Conservation (phyloP, 176 grass and related monocot species). For the Miscanthus lutarioriparius region DNA sequence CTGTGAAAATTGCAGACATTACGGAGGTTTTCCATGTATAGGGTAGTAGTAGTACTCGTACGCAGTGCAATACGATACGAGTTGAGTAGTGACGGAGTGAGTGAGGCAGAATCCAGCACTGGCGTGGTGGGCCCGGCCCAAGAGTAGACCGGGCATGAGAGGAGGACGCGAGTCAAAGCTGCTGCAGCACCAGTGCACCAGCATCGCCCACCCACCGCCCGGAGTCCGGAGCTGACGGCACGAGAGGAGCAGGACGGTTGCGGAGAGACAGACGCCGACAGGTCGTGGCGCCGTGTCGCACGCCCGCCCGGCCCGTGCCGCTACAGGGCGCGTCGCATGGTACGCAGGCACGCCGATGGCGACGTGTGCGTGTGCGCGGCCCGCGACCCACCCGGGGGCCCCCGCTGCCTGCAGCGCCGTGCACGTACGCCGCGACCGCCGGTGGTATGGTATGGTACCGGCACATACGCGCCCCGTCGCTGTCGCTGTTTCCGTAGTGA, state of each 20-base stretch:
- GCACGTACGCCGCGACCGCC: no score
- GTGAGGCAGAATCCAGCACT: background rate
- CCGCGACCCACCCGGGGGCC: no score
- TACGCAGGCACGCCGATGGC: background rate
- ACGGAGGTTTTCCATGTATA: no score
- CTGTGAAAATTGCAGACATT: background rate
- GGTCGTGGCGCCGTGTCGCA: constrained; percentile 28
- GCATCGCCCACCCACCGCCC: background rate
- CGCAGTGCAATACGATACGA: no score
- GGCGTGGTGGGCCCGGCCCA: background rate
- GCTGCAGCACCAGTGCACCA: background rate
- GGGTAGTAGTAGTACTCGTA: no score
- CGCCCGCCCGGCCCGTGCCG: background rate
- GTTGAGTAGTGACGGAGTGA: background rate
- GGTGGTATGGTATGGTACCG: background rate
- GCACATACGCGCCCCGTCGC: background rate
- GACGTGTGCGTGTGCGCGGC: background rate
- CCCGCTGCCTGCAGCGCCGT: no score
- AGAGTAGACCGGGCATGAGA: background rate
- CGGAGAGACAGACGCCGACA: constrained; percentile 33
- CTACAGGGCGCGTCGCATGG: background rate
- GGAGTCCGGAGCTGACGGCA: no score
- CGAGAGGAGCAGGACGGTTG: background rate
- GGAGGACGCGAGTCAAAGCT: background rate
- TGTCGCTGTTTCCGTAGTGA: background rate